These are phyloP conservation scores for Pulveroboletus sp. DNA, from an alignment of 768 basidiomycete species.

Conservation along the genomic window DNA sequence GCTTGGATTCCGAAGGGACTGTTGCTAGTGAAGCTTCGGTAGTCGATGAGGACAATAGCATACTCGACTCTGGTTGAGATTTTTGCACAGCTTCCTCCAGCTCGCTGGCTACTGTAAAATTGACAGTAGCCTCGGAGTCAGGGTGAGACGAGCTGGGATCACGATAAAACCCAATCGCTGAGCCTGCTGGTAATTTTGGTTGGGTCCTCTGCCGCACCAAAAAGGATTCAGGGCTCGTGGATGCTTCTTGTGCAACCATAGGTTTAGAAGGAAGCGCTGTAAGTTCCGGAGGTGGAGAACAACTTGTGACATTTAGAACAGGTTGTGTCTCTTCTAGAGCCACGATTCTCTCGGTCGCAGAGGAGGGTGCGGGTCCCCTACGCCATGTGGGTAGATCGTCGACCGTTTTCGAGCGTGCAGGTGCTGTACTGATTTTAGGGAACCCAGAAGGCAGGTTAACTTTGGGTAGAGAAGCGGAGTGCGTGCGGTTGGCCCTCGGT, in stretches of 20 bases:
- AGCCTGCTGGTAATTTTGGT: constrained; percentile 68
- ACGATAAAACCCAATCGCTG: constrained; percentile 69
- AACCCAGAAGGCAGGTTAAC: constrained; percentile 37
- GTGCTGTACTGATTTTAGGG: constrained; percentile 11
- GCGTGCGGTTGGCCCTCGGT: constrained; percentile 21
- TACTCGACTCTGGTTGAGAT: constrained; percentile 16
- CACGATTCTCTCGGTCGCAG: constrained; percentile 5
- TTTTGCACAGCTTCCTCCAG: constrained; percentile 39
- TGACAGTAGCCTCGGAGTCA: constrained; percentile 49
- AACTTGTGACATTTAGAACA: constrained; percentile 52
- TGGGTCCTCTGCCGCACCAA: constrained; percentile 46
- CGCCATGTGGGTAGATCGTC: constrained; percentile 40
- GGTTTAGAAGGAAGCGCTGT: constrained; percentile 19
- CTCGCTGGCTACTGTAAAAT: constrained; percentile 78
- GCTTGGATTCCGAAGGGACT: constrained; percentile 4
- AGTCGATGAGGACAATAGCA: constrained; percentile 25
- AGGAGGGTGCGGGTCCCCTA: constrained; percentile 23
- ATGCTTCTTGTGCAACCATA: constrained; percentile 32
- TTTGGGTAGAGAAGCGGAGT: constrained; percentile 24
- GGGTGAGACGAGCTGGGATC: constrained; percentile 50
- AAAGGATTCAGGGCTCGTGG: constrained; percentile 22
- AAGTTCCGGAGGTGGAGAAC: constrained; percentile 60
- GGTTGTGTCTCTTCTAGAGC: constrained; percentile 10
- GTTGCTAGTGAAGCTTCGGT: constrained; percentile 9
- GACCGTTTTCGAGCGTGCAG: constrained; percentile 31